A percentile compares a stretch with the other conserved stretches of the same genome.
phyloP scores from a whole-genome alignment of 768 basidiomycete genomes.

The Panus rudis region DNA sequence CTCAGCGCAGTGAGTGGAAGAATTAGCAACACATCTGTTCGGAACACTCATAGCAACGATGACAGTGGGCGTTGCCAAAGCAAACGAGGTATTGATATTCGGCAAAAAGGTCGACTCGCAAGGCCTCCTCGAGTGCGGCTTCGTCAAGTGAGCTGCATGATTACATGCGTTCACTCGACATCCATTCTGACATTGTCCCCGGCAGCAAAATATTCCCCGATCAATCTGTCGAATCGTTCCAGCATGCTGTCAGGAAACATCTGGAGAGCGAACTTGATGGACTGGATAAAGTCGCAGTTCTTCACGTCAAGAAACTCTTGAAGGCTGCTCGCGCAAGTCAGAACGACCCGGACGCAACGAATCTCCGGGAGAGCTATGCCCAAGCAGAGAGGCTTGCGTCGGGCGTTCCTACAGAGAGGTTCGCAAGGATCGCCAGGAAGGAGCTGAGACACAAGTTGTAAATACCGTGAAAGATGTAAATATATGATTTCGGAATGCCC shows the following conservation, averaged over 20 bases:
- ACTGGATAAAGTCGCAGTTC: constrained; percentile 48
- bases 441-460: constrained; percentile 63
- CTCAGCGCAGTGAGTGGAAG: constrained; percentile 47
- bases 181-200: constrained; percentile 1
- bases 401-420: constrained; percentile 48
- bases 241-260: constrained; percentile 40
- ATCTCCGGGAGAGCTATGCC: constrained; percentile 63
- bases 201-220: constrained; percentile 53
- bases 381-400: constrained; percentile 61
- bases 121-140: constrained; percentile 53
- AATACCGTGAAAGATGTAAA: constrained; percentile 1
- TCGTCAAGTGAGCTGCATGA: constrained; percentile 48
- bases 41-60: neutral
- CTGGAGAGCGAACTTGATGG: constrained; percentile 49
- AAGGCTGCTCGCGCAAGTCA: constrained; percentile 51
- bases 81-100: constrained; percentile 66
- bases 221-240: constrained; percentile 46
- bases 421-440: constrained; percentile 49
- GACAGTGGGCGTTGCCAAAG: constrained; percentile 60
- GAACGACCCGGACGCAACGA: constrained; percentile 56
- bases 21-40: neutral
- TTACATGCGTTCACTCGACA: neutral
- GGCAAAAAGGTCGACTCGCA: constrained; percentile 58
- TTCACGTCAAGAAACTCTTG: constrained; percentile 47
- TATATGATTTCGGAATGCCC: neutral